Percentiles rank a stretch among this genome's conserved stretches.
Conservation (phyloP, 768 basidiomycete species). For the Porphyrellus cyaneotinctus region DNA sequence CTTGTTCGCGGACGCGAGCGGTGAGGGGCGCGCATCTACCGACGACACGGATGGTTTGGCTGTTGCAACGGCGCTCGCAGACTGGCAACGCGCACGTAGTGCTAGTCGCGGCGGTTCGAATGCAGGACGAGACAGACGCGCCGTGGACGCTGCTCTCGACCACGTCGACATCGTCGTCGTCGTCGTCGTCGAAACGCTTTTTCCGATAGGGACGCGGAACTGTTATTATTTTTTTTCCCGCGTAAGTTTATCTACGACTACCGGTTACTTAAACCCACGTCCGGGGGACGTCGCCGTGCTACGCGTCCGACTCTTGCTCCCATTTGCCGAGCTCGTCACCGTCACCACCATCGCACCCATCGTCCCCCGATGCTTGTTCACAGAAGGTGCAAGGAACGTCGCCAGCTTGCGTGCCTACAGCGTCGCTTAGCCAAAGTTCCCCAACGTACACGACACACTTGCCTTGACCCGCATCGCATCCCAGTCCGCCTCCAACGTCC, state of each 20-base stretch:
- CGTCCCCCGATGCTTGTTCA: slow-evolving; percentile 35
- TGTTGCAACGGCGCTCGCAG: slow-evolving; percentile 40
- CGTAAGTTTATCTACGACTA: slow-evolving; percentile 9
- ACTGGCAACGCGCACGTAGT: slow-evolving; percentile 33
- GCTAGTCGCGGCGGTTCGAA: slow-evolving; percentile 2
- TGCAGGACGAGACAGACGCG: slow-evolving; percentile 13
- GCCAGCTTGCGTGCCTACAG: slow-evolving; percentile 31
- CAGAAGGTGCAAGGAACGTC: slow-evolving; percentile 33
- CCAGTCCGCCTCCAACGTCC: slow-evolving; percentile 60
- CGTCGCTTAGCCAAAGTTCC: neutral
- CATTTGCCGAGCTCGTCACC: slow-evolving; percentile 6
- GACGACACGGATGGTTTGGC: slow-evolving; percentile 11
- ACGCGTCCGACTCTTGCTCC: slow-evolving; percentile 24
- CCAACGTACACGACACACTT: slow-evolving; percentile 10
- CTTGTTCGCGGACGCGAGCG: slow-evolving; percentile 17
- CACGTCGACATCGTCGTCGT: slow-evolving; percentile 21
- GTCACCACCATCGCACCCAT: slow-evolving; percentile 15
- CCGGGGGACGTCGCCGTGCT: slow-evolving; percentile 30
- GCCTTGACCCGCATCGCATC: slow-evolving; percentile 62
- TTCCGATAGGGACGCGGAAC: neutral
- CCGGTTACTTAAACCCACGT: slow-evolving; percentile 10
- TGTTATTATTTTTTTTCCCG: slow-evolving; percentile 24
- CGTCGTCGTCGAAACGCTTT: slow-evolving; percentile 3
- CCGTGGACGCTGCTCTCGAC: slow-evolving; percentile 13
- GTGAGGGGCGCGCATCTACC: slow-evolving; percentile 9